Evolutionary conservation across 192 early-diverging fungal species (phyloP), one percentile per base, ranked within the genome.

Genomic region (Gamsiella multidivaricata): DNA sequence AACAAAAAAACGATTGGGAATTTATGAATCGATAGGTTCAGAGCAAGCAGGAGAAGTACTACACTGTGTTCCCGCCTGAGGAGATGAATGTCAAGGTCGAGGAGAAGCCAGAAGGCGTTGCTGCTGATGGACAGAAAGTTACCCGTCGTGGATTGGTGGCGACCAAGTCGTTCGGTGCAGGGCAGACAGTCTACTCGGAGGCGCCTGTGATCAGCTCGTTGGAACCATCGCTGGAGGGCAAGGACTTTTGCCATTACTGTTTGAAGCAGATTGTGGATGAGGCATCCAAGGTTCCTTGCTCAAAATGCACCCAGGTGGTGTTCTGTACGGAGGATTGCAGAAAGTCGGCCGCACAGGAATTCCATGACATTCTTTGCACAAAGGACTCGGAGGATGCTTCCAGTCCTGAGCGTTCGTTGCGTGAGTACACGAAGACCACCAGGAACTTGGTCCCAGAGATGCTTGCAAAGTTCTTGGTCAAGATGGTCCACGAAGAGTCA

Each of bases 401-500:
- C 1, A 82, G 78, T 37, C 57, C 70, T 29, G 82, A 86, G 47
- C 83, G 87, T 36, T 78, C 66, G 0, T 82, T 83, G 61, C 26
- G 68, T 22, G 68, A 82, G 32, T 76, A 81, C 29, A 73, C 82
- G 47, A 80, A 82, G 58, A 69, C 66, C 2, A 76, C 80, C 22
- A 78, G 81, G 50, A 70, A 82, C 17, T 80, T 85, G 72, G 84
- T 85, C 54, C 92, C 93, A 3, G 75, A 89, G 23, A 85, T 95
- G 85, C 91, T 95, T 63, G 92, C 94, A 49, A 84, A 88, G 73
- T 97, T 97, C 85, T 87, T 96, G 72, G 87, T 90, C 42, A 75
- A 84, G 50, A 91, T 97, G 89, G 90, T 95, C 5, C 81, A 90
- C 56, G 90, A 92, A 69, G 93, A 94, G 63, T 90, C 88, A 41